Evolutionary conservation across 2,329 filamentous ascomycete species (phyloP).

Genomic region (Botrytis aclada): DNA sequence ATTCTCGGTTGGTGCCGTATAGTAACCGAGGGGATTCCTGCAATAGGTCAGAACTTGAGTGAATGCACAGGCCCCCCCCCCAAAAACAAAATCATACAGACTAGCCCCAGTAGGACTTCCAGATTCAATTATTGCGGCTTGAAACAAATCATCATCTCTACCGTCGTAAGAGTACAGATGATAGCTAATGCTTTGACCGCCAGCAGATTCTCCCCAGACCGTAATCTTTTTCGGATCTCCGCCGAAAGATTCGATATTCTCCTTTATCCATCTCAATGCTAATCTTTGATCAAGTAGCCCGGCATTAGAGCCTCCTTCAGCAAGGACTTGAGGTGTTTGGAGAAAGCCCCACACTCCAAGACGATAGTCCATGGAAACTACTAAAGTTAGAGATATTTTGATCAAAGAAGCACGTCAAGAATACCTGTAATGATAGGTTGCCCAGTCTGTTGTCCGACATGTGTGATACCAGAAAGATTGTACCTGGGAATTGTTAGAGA

Average conservation of each 20-base stretch:
- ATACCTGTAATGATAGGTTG: slow-evolving; percentile 50
- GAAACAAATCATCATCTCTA: slow-evolving; percentile 53
- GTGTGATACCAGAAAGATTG: slow-evolving; percentile 61
- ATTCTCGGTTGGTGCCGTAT: slow-evolving; percentile 39
- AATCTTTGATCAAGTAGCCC: slow-evolving; percentile 60
- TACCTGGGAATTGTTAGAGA: slow-evolving; percentile 41
- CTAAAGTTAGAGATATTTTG: background rate
- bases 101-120: slow-evolving; percentile 39
- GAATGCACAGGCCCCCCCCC: too few relatives aligned
- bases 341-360: slow-evolving; percentile 67
- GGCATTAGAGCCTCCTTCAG: slow-evolving; percentile 58
- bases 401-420: background rate
- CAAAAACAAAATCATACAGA: too few relatives aligned
- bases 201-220: slow-evolving; percentile 45
- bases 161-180: slow-evolving; percentile 56
- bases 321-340: slow-evolving; percentile 51
- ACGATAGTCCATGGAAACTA: slow-evolving; percentile 57
- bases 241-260: slow-evolving; percentile 50
- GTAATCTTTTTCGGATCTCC: slow-evolving; percentile 42
- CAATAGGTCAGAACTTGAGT: background rate
- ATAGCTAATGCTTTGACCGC: slow-evolving; percentile 53
- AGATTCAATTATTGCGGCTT: slow-evolving; percentile 52
- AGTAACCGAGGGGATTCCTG: slow-evolving; percentile 37
- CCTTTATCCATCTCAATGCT: slow-evolving; percentile 55
- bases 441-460: slow-evolving; percentile 49